phyloP scores from a whole-genome alignment of 768 basidiomycete species.

The Hemileccinum rubropunctum region DNA sequence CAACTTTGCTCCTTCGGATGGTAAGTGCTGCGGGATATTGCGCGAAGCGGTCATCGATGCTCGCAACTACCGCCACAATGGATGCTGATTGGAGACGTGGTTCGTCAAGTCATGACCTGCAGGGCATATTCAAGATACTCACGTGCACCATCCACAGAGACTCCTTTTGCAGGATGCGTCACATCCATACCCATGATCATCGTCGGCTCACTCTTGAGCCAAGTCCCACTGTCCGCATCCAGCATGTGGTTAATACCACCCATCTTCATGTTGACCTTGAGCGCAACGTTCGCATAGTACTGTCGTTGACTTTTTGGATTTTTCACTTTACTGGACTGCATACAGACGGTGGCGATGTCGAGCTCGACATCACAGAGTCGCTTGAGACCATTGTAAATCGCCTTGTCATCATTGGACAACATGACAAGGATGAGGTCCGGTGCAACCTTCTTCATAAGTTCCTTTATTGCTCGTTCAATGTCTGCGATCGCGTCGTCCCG shows the following conservation, averaged over 20 bases:
- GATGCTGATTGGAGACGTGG: constrained; percentile 31
- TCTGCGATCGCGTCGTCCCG: constrained; percentile 46
- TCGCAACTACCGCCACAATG: constrained; percentile 54
- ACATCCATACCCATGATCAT: constrained; percentile 64
- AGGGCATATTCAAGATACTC: constrained; percentile 1
- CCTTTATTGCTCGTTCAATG: neutral
- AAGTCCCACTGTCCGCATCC: constrained; percentile 36
- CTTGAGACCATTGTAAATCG: constrained; percentile 51
- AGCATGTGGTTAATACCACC: constrained; percentile 52
- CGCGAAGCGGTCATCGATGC: constrained; percentile 42
- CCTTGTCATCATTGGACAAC: constrained; percentile 45
- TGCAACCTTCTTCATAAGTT: neutral
- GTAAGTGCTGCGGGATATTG: constrained; percentile 49
- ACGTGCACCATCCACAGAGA: constrained; percentile 50
- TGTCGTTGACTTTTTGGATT: constrained; percentile 46
- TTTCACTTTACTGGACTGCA: constrained; percentile 63
- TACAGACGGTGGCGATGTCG: constrained; percentile 64
- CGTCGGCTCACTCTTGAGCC: constrained; percentile 42
- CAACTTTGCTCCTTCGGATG: constrained; percentile 59
- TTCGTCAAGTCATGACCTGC: neutral
- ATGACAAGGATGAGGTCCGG: constrained; percentile 40
- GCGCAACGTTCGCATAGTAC: constrained; percentile 53
- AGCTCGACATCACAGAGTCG: constrained; percentile 46
- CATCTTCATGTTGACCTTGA: constrained; percentile 56
- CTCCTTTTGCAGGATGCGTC: constrained; percentile 67